These are phyloP conservation scores for Fusarium praegraminearum DNA, from an alignment of 2,329 filamentous ascomycete species.

Conservation along the genomic window DNA sequence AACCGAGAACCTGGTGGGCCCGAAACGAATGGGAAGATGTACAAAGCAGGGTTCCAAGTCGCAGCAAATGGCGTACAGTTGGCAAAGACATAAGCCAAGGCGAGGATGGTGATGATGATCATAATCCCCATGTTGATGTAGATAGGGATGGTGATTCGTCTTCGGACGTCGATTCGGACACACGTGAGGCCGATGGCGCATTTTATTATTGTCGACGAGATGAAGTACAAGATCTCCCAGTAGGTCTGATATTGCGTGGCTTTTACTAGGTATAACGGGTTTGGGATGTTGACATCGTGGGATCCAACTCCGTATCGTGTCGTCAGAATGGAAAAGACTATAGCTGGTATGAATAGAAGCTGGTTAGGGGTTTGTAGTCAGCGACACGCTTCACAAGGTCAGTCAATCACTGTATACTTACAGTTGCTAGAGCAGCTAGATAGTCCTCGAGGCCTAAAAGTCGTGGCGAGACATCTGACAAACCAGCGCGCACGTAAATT, in stretches of 20 bases:
- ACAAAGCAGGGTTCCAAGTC: slow-evolving; percentile 17
- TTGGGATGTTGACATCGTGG: slow-evolving; percentile 9
- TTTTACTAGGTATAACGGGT: slow-evolving; percentile 9
- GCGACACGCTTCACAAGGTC: accelerated
- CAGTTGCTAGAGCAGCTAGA: not conserved
- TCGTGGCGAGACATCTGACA: slow-evolving; percentile 1
- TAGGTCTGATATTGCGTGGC: slow-evolving; percentile 22
- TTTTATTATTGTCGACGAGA: slow-evolving; percentile 13
- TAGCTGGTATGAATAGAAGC: slow-evolving; percentile 2
- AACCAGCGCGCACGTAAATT: slow-evolving; percentile 19
- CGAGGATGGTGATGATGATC: slow-evolving; percentile 1
- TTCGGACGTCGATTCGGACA: slow-evolving; percentile 5
- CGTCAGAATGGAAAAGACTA: slow-evolving; percentile 8
- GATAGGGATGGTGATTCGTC: slow-evolving; percentile 8
- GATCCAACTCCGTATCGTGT: slow-evolving; percentile 19
- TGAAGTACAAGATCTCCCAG: slow-evolving; percentile 20
- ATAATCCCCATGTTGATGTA: slow-evolving; percentile 20
- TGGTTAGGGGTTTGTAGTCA: accelerated
- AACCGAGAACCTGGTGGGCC: accelerated
- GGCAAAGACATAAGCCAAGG: slow-evolving; percentile 12
- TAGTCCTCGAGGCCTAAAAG: slow-evolving; percentile 21
- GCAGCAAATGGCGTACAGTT: slow-evolving; percentile 19
- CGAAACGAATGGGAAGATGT: not conserved
- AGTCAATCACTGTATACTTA: not conserved
- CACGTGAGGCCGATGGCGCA: slow-evolving; percentile 10